These are phyloP conservation scores for Rubia yunnanensis DNA, from an alignment of 257 asterid species.

Conservation along the genomic window DNA sequence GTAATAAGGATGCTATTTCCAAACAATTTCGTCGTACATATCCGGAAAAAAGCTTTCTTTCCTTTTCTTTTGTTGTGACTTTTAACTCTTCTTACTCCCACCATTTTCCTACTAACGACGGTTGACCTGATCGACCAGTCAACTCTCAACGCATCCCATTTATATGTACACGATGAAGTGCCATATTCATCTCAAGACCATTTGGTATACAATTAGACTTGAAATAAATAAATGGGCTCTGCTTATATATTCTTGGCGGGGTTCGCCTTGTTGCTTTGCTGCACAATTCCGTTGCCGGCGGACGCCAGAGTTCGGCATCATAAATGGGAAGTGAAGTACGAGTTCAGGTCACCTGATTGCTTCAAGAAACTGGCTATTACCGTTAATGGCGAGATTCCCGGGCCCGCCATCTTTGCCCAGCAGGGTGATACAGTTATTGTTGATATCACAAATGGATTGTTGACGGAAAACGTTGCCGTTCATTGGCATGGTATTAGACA, in stretches of 20 bases:
- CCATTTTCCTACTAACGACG: background rate
- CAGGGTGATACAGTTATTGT: conserved; percentile 83
- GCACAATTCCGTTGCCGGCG: conserved; percentile 4
- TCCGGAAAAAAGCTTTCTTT: background rate
- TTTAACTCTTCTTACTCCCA: too few relatives aligned
- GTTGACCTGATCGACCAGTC: background rate
- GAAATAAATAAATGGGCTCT: background rate
- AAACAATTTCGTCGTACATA: background rate
- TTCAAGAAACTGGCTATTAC: conserved; percentile 53
- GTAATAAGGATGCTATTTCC: background rate
- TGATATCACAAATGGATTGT: conserved; percentile 55
- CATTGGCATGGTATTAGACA: conserved; percentile 99
- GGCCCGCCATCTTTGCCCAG: conserved; percentile 63
- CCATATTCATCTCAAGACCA: background rate
- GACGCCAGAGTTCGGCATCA: conserved; percentile 47
- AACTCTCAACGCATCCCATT: background rate
- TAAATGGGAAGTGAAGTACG: conserved; percentile 86
- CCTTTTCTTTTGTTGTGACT: background rate
- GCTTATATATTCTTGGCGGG: background rate
- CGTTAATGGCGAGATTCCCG: conserved; percentile 70
- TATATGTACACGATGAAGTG: background rate
- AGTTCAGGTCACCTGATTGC: conserved; percentile 74
- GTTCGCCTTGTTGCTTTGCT: background rate
- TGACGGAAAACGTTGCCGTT: conserved; percentile 68
- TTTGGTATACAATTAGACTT: too few relatives aligned